Conservation (phyloP, 1,284 basidiomycete species). For the Phenoliferia sp. region DNA sequence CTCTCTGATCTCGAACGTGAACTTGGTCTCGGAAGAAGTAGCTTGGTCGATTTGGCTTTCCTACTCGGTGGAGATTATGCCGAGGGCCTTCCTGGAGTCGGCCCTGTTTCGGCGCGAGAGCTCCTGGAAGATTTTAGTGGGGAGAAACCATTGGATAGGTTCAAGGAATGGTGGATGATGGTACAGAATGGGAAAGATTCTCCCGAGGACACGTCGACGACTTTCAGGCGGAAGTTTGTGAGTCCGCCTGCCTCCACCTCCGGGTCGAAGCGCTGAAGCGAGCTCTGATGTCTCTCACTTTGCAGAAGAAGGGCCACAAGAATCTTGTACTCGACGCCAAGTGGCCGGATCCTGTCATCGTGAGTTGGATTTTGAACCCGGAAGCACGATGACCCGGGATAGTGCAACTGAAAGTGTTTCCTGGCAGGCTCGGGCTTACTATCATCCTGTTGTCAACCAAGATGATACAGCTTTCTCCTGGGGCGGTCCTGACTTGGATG, state of each 20-base stretch:
- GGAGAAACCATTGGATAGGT: slow-evolving; percentile 71
- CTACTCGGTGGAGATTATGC: slow-evolving; percentile 96
- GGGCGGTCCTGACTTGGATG: slow-evolving; percentile 93
- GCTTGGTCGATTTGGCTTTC: slow-evolving; percentile 84
- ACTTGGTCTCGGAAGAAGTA: slow-evolving; percentile 78
- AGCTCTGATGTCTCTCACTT: not conserved
- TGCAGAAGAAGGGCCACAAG: slow-evolving; percentile 82
- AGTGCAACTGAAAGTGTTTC: not conserved
- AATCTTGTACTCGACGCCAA: slow-evolving; percentile 68
- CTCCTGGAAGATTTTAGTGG: slow-evolving; percentile 85
- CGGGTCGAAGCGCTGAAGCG: not conserved
- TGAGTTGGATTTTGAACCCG: slow-evolving; percentile 42
- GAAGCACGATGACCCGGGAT: not conserved
- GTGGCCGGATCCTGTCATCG: slow-evolving; percentile 89
- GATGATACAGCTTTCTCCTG: slow-evolving; percentile 95
- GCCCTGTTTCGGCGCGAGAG: slow-evolving; percentile 95
- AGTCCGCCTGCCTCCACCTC: slow-evolving; percentile 41
- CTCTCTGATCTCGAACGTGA: slow-evolving; percentile 79
- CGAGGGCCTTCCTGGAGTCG: slow-evolving; percentile 89
- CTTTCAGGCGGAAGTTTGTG: slow-evolving; percentile 80
- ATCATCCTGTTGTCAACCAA: slow-evolving; percentile 79
- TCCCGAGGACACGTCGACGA: slow-evolving; percentile 59
- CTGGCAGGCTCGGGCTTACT: slow-evolving; percentile 79
- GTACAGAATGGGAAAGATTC: slow-evolving; percentile 88
- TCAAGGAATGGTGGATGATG: slow-evolving; percentile 90